Evolutionary conservation across 768 basidiomycete species (phyloP).

Genomic region (Lentinula aciculospora): DNA sequence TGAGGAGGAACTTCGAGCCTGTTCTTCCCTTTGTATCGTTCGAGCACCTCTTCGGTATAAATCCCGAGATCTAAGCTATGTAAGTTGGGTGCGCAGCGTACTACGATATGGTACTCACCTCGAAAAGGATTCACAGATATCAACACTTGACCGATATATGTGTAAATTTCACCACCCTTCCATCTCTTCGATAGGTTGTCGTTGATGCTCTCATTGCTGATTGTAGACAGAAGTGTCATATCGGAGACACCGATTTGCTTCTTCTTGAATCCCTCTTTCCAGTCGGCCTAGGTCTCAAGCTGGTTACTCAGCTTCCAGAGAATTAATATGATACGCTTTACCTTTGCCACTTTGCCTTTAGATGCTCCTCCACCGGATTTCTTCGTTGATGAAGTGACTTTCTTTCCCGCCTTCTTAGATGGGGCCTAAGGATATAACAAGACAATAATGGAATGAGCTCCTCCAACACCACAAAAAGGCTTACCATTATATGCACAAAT

Average conservation of each 20-base stretch:
- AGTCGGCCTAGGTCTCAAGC: conserved; percentile 70
- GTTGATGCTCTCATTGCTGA: conserved; percentile 97
- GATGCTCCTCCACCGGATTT: conserved; percentile 27
- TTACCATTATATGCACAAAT: not conserved
- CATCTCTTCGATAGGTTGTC: conserved; percentile 97
- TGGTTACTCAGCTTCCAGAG: not conserved
- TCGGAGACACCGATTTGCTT: conserved; percentile 97
- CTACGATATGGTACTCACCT: conserved; percentile 42
- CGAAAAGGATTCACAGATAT: conserved; percentile 99
- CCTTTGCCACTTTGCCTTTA: conserved; percentile 70
- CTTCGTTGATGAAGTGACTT: conserved; percentile 64
- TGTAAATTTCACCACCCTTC: conserved; percentile 95
- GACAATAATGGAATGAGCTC: not conserved
- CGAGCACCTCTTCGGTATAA: conserved; percentile 86
- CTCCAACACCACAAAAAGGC: not conserved
- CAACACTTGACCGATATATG: conserved; percentile 96
- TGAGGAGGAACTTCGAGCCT: conserved; percentile 96
- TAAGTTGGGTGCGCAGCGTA: conserved; percentile 7
- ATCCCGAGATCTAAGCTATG: conserved; percentile 80
- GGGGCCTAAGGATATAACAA: conserved; percentile 47
- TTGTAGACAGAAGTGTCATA: conserved; percentile 96
- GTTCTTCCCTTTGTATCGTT: conserved; percentile 92
- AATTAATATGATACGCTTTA: conserved; percentile 21
- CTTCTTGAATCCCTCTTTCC: conserved; percentile 99
- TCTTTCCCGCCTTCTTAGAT: conserved; percentile 90